phyloP scores from a whole-genome alignment of 768 basidiomycete species.

The Albatrellus ellisii region DNA sequence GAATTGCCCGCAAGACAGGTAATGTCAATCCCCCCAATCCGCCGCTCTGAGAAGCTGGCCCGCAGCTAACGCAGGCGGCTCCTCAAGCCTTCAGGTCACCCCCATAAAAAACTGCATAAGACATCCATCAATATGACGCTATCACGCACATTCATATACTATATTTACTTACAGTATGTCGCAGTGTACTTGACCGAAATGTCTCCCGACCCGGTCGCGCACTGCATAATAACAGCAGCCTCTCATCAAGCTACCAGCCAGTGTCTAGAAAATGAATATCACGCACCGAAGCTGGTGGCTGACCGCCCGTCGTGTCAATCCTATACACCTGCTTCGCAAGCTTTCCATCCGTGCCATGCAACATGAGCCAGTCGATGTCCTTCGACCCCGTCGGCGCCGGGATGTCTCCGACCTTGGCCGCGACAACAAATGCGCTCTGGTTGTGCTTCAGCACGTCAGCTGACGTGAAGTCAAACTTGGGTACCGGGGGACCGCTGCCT shows the following conservation, averaged over 20 bases:
- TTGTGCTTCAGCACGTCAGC: conserved; percentile 1
- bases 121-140: background rate
- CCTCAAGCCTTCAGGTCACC: no score
- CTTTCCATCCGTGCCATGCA: background rate
- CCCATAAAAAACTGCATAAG: background rate
- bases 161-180: conserved; percentile 6
- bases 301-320: conserved; percentile 4
- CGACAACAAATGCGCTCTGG: conserved; percentile 4
- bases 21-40: no score
- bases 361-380: conserved; percentile 8
- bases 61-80: no score
- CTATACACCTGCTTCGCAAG: conserved; percentile 6
- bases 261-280: background rate
- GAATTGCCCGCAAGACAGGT: no score
- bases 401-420: background rate
- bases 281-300: conserved; percentile 6
- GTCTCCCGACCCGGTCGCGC: background rate
- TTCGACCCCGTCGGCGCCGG: background rate
- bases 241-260: background rate
- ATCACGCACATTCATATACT: background rate
- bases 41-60: no score
- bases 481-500: background rate
- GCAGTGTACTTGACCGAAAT: conserved; percentile 9
- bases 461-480: conserved; percentile 8
- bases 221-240: conserved; percentile 1